phyloP scores from a whole-genome alignment of 495 filamentous ascomycete species.

The Lasiosphaeria miniovina region DNA sequence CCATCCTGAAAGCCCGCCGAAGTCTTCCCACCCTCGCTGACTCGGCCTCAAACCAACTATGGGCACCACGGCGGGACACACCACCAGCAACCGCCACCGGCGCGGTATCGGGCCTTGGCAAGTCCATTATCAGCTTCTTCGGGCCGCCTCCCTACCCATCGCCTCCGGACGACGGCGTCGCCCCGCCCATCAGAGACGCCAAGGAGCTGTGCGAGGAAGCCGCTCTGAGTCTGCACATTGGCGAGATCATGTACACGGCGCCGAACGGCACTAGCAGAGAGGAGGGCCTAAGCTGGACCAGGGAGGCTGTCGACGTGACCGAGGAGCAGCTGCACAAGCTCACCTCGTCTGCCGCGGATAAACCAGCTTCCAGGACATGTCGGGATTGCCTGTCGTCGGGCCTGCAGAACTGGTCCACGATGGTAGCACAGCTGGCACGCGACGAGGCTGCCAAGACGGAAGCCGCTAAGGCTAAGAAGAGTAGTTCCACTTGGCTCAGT shows the following conservation, averaged over 20 bases:
- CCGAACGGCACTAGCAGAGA: conserved; percentile 36
- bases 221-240: conserved; percentile 82
- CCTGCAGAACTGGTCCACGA: conserved; percentile 70
- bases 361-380: conserved; percentile 52
- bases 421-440: conserved; percentile 59
- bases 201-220: conserved; percentile 77
- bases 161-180: conserved; percentile 61
- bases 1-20: conserved; percentile 70
- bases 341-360: conserved; percentile 7
- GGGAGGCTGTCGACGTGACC: conserved; percentile 69
- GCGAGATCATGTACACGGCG: conserved; percentile 81
- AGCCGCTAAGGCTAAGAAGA: conserved; percentile 1
- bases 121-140: conserved; percentile 40
- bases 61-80: neutral
- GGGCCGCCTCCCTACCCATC: conserved; percentile 59
- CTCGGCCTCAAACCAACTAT: conserved; percentile 6
- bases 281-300: conserved; percentile 78
- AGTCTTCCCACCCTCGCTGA: conserved; percentile 31
- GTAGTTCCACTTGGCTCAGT: conserved; percentile 36
- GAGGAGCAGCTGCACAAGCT: conserved; percentile 50
- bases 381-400: conserved; percentile 69
- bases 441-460: conserved; percentile 47
- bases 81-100: conserved; percentile 13
- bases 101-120: conserved; percentile 24
- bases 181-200: conserved; percentile 56